Evolutionary conservation across 768 basidiomycete species (phyloP), one percentile per base, ranked within the genome.

Genomic region (Arthromyces matolae): DNA sequence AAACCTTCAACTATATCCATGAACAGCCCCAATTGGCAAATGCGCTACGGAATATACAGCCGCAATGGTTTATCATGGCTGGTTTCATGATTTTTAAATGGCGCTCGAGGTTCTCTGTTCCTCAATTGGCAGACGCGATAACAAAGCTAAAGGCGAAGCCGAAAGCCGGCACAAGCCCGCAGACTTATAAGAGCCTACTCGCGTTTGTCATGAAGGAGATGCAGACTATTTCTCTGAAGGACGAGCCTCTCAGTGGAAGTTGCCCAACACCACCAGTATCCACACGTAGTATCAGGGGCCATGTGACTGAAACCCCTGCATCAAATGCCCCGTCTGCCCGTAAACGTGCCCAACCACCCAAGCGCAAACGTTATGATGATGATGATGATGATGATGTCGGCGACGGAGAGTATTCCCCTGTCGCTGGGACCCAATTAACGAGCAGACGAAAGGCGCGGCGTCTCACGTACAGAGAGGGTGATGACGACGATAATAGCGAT

Each of bases 11-110:
- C 39, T 18, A 13, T 6, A 47, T 53, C 23, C 18, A 41, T 4
- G 22, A 42, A 2, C 31, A 60, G 34, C 45, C 49, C 0, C 35
- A 43, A 0, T 44, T 60, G 28, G 42, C 58, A 2, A 19, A 38
- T 4, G 38, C 50, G 0, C 31, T 70, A 2, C 20, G 33, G 2
- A 36, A 41, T 45, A 64, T 76, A 4, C 65, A 72, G 8, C 70
- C 75, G 1, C 65, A 71, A 32, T 74, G 75, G 48, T 74, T 77
- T 53, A 68, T 78, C 46, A 71, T 73, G 67, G 62, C 69, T 0
- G 67, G 62, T 16, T 64, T 71, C 46, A 57, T 78, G 51, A 69
- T 81, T 16, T 61, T 64, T 45, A 45, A 68, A 32, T 63, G 70
- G 51, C 60, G 65, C 29, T 32, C 57, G 32, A 55, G 42, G 3